Base-by-base conservation (phyloP, 2,329 filamentous ascomycete genomes). In the Cladophialophora bantiana region DNA sequence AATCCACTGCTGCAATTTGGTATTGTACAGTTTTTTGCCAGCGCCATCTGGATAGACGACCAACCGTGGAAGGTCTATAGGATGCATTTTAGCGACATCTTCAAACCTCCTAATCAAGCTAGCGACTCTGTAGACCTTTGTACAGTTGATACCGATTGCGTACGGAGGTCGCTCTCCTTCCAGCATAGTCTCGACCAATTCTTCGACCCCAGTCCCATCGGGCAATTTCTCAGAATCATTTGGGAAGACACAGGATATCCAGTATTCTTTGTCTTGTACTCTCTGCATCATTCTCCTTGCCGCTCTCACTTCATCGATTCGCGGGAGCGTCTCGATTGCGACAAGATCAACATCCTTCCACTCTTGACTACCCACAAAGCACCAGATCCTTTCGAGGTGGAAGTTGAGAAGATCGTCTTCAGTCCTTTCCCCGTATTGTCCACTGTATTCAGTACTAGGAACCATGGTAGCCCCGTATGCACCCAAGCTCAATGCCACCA, bases 31-130 rank as follows among this genome's bases (percentile, higher is more conserved):
- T 76, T 90, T 86, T 0, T 87, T 88, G 55, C 87, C 88, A 1
- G 89, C 90, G 0, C 89, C 89, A 74, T 91, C 89, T 0, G 89
- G 89, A 74, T 90, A 91, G 18, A 91, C 72, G 4, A 91, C 84
- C 61, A 91, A 75, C 20, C 80, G 81, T 0, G 88, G 88, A 13
- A 76, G 71, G 0, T 79, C 75, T 70, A 3, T 73, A 59, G 1
- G 82, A 64, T 70, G 86, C 60, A n/a, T 65, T 69, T 9, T 68
- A 65, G 15, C 88, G 74, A 7, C 72, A n/a, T 71, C 64, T 59
- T 76, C 73, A 65, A 76, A 76, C 9, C 70, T 62, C 7, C 66
- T 60, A 20, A 78, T 68, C 34, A 78, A 68, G 12, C 36, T 38
- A 18, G 67, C 50, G 35, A 79, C 69, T 58, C 77, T 78, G 62